A percentile compares a stretch with the other conserved stretches of the same genome.
Conservation (phyloP, 2,329 filamentous ascomycete species). For the Aspergillus cejpii region DNA sequence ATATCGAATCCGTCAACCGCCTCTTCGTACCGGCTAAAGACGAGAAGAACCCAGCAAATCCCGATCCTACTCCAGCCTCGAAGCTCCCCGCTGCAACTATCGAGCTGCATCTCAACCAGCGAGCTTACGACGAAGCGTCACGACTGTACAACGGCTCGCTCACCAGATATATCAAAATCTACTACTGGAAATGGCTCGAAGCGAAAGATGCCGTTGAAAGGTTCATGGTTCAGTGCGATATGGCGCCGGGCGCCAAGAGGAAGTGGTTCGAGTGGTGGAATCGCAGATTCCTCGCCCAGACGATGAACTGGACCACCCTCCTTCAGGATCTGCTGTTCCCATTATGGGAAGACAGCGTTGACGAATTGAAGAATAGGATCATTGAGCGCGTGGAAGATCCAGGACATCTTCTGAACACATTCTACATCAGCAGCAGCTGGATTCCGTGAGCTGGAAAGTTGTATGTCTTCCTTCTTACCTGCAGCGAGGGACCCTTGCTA, state of each 20-base stretch:
- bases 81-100: no score
- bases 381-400: constrained; percentile 25
- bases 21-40: no score
- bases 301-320: constrained; percentile 24
- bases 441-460: neutral
- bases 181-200: constrained; percentile 14
- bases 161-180: constrained; percentile 7
- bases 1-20: no score
- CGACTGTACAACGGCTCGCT: constrained; percentile 3
- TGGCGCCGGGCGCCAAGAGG: constrained; percentile 16
- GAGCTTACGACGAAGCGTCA: constrained; percentile 16
- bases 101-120: constrained; percentile 11
- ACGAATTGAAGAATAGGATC: constrained; percentile 21
- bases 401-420: constrained; percentile 6
- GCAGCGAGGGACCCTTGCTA: no score
- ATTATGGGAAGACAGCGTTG: constrained; percentile 22
- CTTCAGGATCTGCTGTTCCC: constrained; percentile 21
- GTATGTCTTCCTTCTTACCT: neutral
- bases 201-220: constrained; percentile 11
- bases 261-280: constrained; percentile 20
- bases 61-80: no score
- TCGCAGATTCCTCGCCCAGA: constrained; percentile 19
- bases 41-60: no score
- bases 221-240: constrained; percentile 4
- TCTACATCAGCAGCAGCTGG: neutral